Evolutionary conservation across 805 yeast genomes (phyloP), one percentile per base, ranked within the genome.

Genomic region (Yueomyces sp.): DNA sequence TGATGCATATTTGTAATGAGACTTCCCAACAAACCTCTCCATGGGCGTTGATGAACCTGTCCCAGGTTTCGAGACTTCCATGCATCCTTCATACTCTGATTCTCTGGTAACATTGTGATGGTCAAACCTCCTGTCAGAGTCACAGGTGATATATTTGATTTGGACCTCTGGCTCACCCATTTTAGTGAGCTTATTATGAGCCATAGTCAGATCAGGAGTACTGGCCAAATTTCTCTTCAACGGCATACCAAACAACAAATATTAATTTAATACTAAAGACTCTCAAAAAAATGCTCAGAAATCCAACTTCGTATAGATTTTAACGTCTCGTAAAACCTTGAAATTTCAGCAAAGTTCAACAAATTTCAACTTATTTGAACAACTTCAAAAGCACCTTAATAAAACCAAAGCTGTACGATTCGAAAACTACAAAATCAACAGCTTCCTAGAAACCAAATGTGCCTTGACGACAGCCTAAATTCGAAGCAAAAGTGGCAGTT

Each of bases 1-100:
- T 48, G 83, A 81, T 2, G 87, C 85, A 51, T 82, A 64, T 53
- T 81, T 82, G 6, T 84, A 79, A 60, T 84, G 92, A 1, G 85
- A 39, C 32, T 44, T 44, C n/a, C 43, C 40, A 12, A 27, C 29
- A 3, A 38, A 12, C 9, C 9, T 9, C 9, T 30, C 9, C 6
- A 9, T 30, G 6, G 33, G 33, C 33, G 9, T 6, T 26, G 28
- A 4, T 12, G 39, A 36, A 26, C 38, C n/a, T 38, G n/a, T 28
- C 29, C 47, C 34, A 26, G 31, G 39, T 26, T 39, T 42, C 26
- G 40, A 37, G 19, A 37, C 33, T 28, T 42, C 40, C 12, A 43
- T 40, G 34, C 40, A 37, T 6, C 42, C 45, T 28, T 43, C 45
- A 26, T 40, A 43, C 2, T 28, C 42, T 12, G 29, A 31, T 27